Evolutionary conservation across 495 filamentous ascomycete genomes (phyloP), one percentile per base, ranked within the genome.

Genomic region (Xylaria grammica): DNA sequence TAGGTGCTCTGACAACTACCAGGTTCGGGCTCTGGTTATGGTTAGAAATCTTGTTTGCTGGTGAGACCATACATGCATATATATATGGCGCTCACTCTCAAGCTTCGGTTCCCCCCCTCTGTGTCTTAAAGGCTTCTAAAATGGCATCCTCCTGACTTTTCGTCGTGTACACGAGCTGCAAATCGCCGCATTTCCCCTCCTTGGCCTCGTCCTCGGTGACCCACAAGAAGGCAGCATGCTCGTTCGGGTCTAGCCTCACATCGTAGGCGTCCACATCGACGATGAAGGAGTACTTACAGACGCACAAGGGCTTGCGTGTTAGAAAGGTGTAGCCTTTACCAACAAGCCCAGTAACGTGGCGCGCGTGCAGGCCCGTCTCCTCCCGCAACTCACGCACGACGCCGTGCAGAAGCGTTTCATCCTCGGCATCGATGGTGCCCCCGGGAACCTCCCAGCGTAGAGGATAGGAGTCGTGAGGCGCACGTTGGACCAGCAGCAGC

Each of bases 371-470:
- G 13, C 80, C 81, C 15, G 78, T 77, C 73, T 87, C 85, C 74
- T 87, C 85, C 74, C 78, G 80, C n/a, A 87, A 54, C 72, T 87
- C 85, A 13, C 85, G 67, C 24, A 74, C 78, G 10, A 79, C 71
- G 1, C 71, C 80, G 63, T 85, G 78, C 36, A 86, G 68, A 17
- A 87, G 63, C 3, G 81, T 80, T 56, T 74, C 65, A 58, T 87
- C 85, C 9, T 78, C 75, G 36, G 59, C 56, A 65, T 87, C 84
- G 58, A 74, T 70, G n/a, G 76, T 74, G 29, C 85, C 85, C 44
- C 85, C 85, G 1, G 85, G 85, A n/a, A 82, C 69, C 70, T 87
- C 85, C 85, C 85, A 85, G 30, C 63, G 72, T 44, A 77, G 53
- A 0, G 84, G 82, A 66, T 81, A 74, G 30, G 74, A 78, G 68